Evolutionary conservation across 2,329 filamentous ascomycete species (phyloP).

Genomic region (Aspergillus felis): DNA sequence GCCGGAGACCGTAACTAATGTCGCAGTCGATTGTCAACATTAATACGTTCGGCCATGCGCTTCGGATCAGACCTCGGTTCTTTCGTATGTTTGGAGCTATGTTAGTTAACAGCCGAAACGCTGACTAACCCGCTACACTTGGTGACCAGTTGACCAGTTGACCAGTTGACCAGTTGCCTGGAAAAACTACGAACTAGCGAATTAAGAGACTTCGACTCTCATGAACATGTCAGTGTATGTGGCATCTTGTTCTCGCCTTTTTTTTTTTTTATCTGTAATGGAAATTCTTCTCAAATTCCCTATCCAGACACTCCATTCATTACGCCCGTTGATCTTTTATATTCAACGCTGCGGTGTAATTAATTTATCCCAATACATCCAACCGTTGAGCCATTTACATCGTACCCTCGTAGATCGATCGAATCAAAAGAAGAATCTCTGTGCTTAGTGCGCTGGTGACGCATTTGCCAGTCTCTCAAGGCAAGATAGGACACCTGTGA

Average conservation of each 20-base stretch:
- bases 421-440: background rate
- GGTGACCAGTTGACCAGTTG: background rate
- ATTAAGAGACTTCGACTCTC: background rate
- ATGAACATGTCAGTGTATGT: background rate
- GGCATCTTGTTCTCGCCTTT: too few relatives aligned
- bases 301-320: background rate
- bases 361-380: background rate
- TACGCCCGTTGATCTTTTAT: background rate
- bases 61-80: background rate
- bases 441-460: constrained; percentile 14
- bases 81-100: background rate
- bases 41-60: background rate
- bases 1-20: background rate
- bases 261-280: background rate
- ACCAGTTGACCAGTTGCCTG: background rate
- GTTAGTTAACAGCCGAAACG: background rate
- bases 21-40: background rate
- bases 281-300: background rate
- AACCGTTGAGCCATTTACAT: background rate
- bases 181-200: background rate
- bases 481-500: constrained; percentile 49
- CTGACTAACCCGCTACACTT: background rate
- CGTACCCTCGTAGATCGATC: background rate
- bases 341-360: background rate
- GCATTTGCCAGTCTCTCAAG: constrained; percentile 48